phyloP scores from a whole-genome alignment of 2,329 filamentous ascomycete genomes.

The Colletotrichum sp. region DNA sequence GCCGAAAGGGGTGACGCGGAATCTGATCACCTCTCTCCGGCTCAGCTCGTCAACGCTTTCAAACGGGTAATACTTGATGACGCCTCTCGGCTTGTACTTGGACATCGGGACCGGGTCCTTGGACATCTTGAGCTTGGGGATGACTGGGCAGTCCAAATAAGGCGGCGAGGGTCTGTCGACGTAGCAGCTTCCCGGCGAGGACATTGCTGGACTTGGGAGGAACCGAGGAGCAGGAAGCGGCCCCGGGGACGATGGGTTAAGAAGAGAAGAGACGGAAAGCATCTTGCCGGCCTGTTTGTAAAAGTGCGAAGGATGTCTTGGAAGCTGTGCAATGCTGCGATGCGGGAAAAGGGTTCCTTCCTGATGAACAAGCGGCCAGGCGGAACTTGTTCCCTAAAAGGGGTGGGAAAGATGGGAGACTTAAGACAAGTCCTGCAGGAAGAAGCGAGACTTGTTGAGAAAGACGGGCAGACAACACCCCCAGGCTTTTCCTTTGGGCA shows the following conservation, averaged over 20 bases:
- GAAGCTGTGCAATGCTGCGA: slow-evolving; percentile 14
- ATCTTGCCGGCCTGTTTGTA: slow-evolving; percentile 47
- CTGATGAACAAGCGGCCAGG: slow-evolving; percentile 7
- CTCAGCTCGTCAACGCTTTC: slow-evolving; percentile 68
- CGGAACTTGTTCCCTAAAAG: slow-evolving; percentile 7
- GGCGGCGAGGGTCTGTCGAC: slow-evolving; percentile 33
- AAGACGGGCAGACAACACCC: slow-evolving; percentile 20
- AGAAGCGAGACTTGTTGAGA: slow-evolving; percentile 1
- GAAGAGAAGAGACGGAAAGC: slow-evolving; percentile 69
- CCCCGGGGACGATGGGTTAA: slow-evolving; percentile 64
- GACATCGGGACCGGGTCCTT: slow-evolving; percentile 70
- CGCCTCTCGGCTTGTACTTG: slow-evolving; percentile 66
- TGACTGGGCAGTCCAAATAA: slow-evolving; percentile 28
- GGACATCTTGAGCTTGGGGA: slow-evolving; percentile 61
- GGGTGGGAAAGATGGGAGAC: slow-evolving; percentile 24
- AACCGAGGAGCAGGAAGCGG: slow-evolving; percentile 43
- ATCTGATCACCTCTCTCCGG: slow-evolving; percentile 63
- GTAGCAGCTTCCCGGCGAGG: slow-evolving; percentile 38
- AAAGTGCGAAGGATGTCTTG: slow-evolving; percentile 14
- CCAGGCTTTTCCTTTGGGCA: background rate
- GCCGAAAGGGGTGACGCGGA: slow-evolving; percentile 70
- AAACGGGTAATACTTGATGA: slow-evolving; percentile 76
- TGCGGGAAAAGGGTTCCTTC: background rate
- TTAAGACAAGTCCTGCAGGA: slow-evolving; percentile 38
- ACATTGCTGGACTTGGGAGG: slow-evolving; percentile 45